Evolutionary conservation across 1,284 basidiomycete species (phyloP).

Genomic region (Amylostereum chailletii): DNA sequence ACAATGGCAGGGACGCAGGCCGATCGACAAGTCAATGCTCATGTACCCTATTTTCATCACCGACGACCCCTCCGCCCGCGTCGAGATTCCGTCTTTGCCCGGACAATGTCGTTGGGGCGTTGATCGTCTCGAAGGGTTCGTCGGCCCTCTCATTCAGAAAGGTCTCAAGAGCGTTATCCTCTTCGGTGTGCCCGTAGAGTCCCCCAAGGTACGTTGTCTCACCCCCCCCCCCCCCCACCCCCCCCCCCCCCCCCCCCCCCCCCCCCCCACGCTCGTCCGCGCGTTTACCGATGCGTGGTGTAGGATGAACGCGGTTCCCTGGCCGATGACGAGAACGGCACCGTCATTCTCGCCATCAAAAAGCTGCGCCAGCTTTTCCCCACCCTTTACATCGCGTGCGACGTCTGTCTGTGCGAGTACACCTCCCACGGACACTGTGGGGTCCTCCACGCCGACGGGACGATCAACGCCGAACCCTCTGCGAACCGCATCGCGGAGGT

Average conservation of each 20-base stretch:
- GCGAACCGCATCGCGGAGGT: conserved; percentile 87
- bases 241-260: background rate
- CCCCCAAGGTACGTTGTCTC: conserved; percentile 64
- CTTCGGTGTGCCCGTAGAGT: conserved; percentile 89
- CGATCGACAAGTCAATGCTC: conserved; percentile 84
- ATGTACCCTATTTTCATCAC: conserved; percentile 98
- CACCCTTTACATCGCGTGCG: conserved; percentile 78
- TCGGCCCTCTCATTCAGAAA: conserved; percentile 83
- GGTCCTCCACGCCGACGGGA: conserved; percentile 64
- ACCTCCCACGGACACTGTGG: conserved; percentile 98
- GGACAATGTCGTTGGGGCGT: conserved; percentile 92
- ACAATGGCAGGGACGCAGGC: conserved; percentile 71
- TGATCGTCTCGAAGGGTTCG: conserved; percentile 83
- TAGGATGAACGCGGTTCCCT: conserved; percentile 81
- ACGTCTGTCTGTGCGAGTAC: conserved; percentile 99
- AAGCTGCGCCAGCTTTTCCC: conserved; percentile 77
- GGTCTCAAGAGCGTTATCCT: conserved; percentile 90
- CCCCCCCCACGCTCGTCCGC: too few species aligned
- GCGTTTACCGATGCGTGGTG: background rate
- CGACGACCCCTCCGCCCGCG: conserved; percentile 80
- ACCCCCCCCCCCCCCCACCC: background rate
- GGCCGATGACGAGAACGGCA: conserved; percentile 86
- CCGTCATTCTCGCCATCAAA: conserved; percentile 88
- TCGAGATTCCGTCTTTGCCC: conserved; percentile 71
- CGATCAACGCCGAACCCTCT: conserved; percentile 69